phyloP scores from a whole-genome alignment of 2,329 filamentous ascomycete species.

The Diaporthe longicolla region DNA sequence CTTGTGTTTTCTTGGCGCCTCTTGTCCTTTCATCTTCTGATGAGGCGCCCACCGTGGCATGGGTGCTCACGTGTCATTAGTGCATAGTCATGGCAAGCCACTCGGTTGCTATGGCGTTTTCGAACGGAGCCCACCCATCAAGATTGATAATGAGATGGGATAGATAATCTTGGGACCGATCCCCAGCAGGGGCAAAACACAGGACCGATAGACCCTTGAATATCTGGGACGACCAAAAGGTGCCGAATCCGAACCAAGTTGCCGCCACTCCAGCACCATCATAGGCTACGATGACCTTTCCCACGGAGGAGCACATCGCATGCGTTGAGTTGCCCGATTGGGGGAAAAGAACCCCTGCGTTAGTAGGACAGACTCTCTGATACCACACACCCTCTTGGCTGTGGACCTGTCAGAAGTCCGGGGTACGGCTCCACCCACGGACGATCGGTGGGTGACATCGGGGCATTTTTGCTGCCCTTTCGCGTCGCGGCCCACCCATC shows the following conservation, averaged over 20 bases:
- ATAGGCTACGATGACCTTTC: not conserved
- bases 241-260: not conserved
- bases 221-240: not conserved
- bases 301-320: not conserved
- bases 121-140: not conserved
- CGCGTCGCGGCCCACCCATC: not conserved
- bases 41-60: not conserved
- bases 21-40: not conserved
- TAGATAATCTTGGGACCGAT: slow-evolving; percentile 24
- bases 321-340: slow-evolving; percentile 12
- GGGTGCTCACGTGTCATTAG: not conserved
- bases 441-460: slow-evolving; percentile 31
- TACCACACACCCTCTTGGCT: slow-evolving; percentile 4
- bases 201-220: not conserved
- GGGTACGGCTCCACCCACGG: slow-evolving; percentile 11
- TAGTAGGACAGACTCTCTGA: not conserved
- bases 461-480: not conserved
- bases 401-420: slow-evolving; percentile 23
- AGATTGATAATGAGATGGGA: slow-evolving; percentile 2
- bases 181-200: not conserved
- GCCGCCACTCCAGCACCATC: not conserved
- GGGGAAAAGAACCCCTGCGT: slow-evolving; percentile 11
- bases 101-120: not conserved
- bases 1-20: slow-evolving; percentile 1
- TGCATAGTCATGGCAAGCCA: not conserved